Base-by-base conservation (phyloP, 768 basidiomycete species). In the Amanita phalloides region DNA sequence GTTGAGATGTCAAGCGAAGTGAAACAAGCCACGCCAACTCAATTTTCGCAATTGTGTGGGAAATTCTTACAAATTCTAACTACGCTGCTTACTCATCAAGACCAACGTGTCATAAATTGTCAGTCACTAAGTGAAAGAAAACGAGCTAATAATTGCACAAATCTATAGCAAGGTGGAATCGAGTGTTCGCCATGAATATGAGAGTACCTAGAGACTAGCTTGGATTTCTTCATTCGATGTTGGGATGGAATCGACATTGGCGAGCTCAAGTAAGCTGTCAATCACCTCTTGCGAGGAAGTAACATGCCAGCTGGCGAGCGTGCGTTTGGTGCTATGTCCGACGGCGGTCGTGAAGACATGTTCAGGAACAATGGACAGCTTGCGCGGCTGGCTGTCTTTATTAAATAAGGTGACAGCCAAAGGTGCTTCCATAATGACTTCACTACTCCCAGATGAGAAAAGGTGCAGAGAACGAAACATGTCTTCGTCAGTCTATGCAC, bases 401-500 rank as follows among this genome's bases (percentile, higher is more conserved):
- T 42, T 71, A 70, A 87, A 62, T 49, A 75, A 66, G 3, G 71
- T 77, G 3, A 78, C 72, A 3, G 72, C 68, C 20, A 83, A 68
- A 20, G 79, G 87, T 28, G 77, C 80, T 56, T 79, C 69, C 75
- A 87, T 75, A 6, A 66, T 66, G 10, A 73, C 67, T 53, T 69
- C 71, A 44, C 57, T 72, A 26, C 60, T 64, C 3, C 74, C 74
- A 1, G 72, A 58, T 0, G 70, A 68, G 69, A 87, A 86, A 56
- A 84, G 71, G 21, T 80, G 75, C 0, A 95, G 74, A 0, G 90
- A 77, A 57, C 93, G 85, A 86, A 97, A 97, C 95, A 99, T 99
- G 72, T 99, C 95, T 71, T 99, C 95, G 72, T 97, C 92, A 45
- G 94, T 94, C 89, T 87, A 58, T 50, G 20, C 33, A 33, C 25